phyloP scores from a whole-genome alignment of 2,329 filamentous ascomycete species.

The Exophiala mesophila region DNA sequence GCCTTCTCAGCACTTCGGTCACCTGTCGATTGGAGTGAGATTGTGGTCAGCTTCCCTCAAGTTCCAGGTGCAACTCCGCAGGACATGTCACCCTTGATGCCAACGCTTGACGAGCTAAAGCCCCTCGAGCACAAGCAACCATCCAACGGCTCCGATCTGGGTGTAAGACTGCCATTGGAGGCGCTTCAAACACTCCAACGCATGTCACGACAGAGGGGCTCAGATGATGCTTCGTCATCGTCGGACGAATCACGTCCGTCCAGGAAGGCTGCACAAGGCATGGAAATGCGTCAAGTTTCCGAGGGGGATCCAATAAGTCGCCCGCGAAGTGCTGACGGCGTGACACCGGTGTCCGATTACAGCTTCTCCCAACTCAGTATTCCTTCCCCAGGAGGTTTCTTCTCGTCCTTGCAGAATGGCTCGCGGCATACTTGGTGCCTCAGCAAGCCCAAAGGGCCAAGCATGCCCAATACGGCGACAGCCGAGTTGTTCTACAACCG shows the following conservation, averaged over 20 bases:
- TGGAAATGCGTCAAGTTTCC: conserved; percentile 59
- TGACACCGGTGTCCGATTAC: conserved; percentile 55
- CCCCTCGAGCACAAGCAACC: conserved; percentile 11
- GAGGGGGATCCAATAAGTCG: conserved; percentile 38
- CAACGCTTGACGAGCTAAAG: conserved; percentile 18
- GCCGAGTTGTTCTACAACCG: conserved; percentile 86
- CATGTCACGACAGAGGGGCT: conserved; percentile 53
- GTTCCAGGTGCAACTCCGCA: conserved; percentile 32
- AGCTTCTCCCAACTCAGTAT: conserved; percentile 79
- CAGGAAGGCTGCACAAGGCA: conserved; percentile 24
- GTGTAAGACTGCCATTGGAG: conserved; percentile 69
- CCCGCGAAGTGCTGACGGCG: conserved; percentile 40
- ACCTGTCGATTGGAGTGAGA: conserved; percentile 56
- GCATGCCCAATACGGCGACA: conserved; percentile 72
- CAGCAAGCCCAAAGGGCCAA: conserved; percentile 42
- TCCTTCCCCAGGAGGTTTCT: conserved; percentile 87
- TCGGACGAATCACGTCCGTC: conserved; percentile 26
- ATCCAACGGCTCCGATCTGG: conserved; percentile 37
- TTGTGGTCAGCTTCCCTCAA: conserved; percentile 38
- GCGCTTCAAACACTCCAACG: conserved; percentile 77
- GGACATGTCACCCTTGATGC: conserved; percentile 24
- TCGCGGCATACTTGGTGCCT: conserved; percentile 71
- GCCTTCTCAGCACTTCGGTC: conserved; percentile 13
- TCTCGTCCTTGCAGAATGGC: conserved; percentile 72
- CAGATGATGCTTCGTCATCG: conserved; percentile 36